Conservation (phyloP, 2,329 filamentous ascomycete genomes). For the Neurospora sp. region DNA sequence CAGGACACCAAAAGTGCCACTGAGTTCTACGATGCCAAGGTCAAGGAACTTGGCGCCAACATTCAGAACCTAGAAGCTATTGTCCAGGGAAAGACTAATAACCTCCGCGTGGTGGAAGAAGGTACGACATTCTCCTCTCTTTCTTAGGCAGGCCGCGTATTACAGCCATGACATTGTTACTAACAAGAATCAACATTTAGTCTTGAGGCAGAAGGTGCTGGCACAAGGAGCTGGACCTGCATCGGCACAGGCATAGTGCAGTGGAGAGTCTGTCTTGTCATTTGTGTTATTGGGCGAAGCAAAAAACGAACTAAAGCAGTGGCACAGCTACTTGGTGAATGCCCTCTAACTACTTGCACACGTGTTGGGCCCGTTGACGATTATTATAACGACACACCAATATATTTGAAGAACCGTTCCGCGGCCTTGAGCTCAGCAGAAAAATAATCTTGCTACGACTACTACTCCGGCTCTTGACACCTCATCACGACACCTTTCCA, state of each 20-base stretch:
- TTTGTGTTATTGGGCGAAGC: neutral
- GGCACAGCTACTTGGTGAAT: neutral
- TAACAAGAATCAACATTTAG: constrained; percentile 18
- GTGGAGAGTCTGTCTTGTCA: neutral
- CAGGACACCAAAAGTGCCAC: constrained; percentile 44
- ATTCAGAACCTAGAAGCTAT: constrained; percentile 49
- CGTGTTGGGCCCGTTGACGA: neutral
- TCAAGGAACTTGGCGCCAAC: constrained; percentile 41
- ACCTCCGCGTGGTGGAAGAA: constrained; percentile 81
- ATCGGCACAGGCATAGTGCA: constrained; percentile 11
- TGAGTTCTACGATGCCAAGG: constrained; percentile 47
- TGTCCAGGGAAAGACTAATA: constrained; percentile 66
- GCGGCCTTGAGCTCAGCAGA: neutral
- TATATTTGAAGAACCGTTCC: neutral
- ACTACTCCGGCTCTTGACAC: neutral
- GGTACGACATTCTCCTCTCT: constrained; percentile 35
- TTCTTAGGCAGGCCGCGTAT: neutral
- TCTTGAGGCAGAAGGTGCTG: constrained; percentile 29
- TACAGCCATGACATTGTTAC: neutral
- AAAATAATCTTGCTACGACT: neutral
- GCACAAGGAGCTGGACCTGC: constrained; percentile 13
- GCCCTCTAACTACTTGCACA: neutral
- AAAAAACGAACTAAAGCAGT: neutral
- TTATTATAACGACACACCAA: neutral
- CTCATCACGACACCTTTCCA: neutral